A percentile compares a stretch with the other conserved stretches of the same genome.
Conservation (phyloP, 768 basidiomycete species). For the Daedaleopsis nitida region DNA sequence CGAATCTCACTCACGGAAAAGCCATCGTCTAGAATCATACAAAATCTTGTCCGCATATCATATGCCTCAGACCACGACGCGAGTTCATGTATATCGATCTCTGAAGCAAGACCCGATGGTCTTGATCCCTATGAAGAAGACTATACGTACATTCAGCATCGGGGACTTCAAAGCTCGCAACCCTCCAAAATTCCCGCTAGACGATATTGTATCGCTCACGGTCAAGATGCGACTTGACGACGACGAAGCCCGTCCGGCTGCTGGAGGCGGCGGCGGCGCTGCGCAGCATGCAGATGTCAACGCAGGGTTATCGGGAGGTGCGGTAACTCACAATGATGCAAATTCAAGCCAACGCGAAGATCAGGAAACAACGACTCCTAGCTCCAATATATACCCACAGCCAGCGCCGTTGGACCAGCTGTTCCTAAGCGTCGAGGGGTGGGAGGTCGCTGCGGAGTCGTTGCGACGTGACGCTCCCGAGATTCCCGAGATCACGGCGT, state of each 20-base stretch:
- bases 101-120: constrained; percentile 55
- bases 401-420: constrained; percentile 17
- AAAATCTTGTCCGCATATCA: constrained; percentile 55
- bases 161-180: constrained; percentile 46
- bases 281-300: not conserved
- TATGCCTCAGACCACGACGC: constrained; percentile 40
- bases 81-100: constrained; percentile 46
- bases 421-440: constrained; percentile 22
- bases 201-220: constrained; percentile 20
- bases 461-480: constrained; percentile 7
- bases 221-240: constrained; percentile 7
- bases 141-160: constrained; percentile 49
- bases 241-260: not conserved
- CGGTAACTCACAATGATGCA: constrained; percentile 3
- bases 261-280: not conserved
- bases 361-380: constrained; percentile 22
- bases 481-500: constrained; percentile 18
- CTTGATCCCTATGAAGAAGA: constrained; percentile 43
- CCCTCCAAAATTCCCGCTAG: constrained; percentile 45
- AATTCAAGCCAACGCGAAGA: not conserved
- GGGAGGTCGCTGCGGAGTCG: constrained; percentile 24
- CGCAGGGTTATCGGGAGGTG: not conserved
- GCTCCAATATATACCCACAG: constrained; percentile 4
- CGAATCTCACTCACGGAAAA: not conserved
- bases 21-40: constrained; percentile 55